These are phyloP conservation scores for Metschnikowia shivogae DNA, from an alignment of 805 yeast genomes.

Conservation along the genomic window DNA sequence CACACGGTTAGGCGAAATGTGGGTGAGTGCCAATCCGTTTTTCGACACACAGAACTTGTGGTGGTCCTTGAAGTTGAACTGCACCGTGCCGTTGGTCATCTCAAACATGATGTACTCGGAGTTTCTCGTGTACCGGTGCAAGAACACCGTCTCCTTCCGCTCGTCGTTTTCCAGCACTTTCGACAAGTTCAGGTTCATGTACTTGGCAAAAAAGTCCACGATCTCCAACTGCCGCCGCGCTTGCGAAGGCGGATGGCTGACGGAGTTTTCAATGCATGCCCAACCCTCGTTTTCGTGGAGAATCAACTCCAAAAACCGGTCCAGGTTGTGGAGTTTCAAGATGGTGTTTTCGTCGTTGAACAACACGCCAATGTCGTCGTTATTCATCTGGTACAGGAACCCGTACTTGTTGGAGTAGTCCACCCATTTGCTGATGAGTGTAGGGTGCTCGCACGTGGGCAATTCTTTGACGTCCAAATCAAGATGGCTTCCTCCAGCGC, in stretches of 20 bases:
- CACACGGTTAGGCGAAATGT: constrained; percentile 72
- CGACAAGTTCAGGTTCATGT: constrained; percentile 87
- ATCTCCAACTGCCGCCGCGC: constrained; percentile 74
- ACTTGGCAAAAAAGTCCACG: constrained; percentile 81
- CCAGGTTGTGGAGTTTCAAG: constrained; percentile 61
- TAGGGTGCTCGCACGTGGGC: constrained; percentile 53
- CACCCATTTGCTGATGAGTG: constrained; percentile 91
- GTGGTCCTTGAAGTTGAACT: constrained; percentile 94
- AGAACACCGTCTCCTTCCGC: constrained; percentile 63
- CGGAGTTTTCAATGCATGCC: constrained; percentile 44
- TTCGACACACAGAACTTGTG: constrained; percentile 80
- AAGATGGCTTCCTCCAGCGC: constrained; percentile 20
- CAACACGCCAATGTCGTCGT: constrained; percentile 85
- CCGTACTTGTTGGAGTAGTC: constrained; percentile 96
- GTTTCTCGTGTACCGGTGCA: constrained; percentile 79
- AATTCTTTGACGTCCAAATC: constrained; percentile 32
- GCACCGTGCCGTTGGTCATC: constrained; percentile 86
- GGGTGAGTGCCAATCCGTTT: constrained; percentile 71
- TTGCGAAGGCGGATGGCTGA: constrained; percentile 41
- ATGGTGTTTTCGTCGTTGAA: constrained; percentile 84
- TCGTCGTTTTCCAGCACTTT: constrained; percentile 67
- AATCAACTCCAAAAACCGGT: constrained; percentile 60
- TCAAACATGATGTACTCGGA: constrained; percentile 86
- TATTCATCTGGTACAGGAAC: constrained; percentile 85
- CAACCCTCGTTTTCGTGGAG: constrained; percentile 43